Evolutionary conservation across 306 rosid genomes (phyloP), one percentile per base, ranked within the genome.

Genomic region (Malus orientalis): DNA sequence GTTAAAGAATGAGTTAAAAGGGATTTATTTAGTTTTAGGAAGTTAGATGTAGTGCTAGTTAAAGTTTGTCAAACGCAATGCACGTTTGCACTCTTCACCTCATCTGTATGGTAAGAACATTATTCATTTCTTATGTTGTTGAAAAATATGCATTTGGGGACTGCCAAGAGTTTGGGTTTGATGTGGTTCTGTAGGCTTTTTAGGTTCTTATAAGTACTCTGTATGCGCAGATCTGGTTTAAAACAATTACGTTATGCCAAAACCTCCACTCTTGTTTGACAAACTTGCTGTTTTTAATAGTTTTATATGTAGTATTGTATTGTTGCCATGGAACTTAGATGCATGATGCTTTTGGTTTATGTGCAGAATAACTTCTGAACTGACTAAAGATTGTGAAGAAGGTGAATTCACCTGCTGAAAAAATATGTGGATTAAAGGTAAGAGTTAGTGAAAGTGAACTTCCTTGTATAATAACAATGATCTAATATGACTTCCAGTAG

Each of bases 341-440:
- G 69, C 75, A 33, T 67, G 64, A 82, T 67, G 6, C 30, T 47
- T 59, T 58, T 77, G 72, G 68, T 73, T 67, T 40, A 49, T 75
- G 38, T 89, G 88, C 93, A 92, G 97, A 81, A 80, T 85, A 83
- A 91, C 92, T 84, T 85, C 81, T 86, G 93, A 83, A 84, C 87
- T 86, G 85, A 85, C 86, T 78, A 72, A 75, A 36, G 82, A 81
- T 85, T 79, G 84, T 79, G 87, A 83, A 38, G 88, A 90, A 77
- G 96, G 97, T 88, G 93, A 83, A 84, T 87, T 87, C 87, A 84
- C 87, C 93, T 59, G 79, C 83, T 73, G 69, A 32, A 85, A 83
- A 88, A 78, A 74, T 81, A 77, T 81, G 87, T 80, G 87, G 86
- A 80, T 74, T 78, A 80, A 85, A 88, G 92, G 89, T 88, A 85